phyloP scores from a whole-genome alignment of 2,329 filamentous ascomycete genomes.

The Aspergillus fructus region DNA sequence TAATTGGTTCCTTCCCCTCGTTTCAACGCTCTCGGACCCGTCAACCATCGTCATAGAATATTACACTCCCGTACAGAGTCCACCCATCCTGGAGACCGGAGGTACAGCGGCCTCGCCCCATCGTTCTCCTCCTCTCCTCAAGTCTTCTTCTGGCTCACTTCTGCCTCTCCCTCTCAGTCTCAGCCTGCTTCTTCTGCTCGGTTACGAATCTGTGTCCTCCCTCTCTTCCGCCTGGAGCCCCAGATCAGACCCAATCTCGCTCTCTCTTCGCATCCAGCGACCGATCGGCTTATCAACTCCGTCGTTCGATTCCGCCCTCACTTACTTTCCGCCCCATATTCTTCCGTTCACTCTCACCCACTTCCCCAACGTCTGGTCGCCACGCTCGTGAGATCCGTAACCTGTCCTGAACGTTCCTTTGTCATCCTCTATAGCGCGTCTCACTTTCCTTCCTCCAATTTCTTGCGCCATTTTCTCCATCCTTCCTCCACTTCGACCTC shows the following conservation, averaged over 20 bases:
- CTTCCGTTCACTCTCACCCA: slow-evolving; percentile 17
- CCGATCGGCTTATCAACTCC: slow-evolving; percentile 10
- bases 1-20: slow-evolving; percentile 5
- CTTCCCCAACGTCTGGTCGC: slow-evolving; percentile 8
- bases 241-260: slow-evolving; percentile 1
- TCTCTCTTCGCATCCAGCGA: slow-evolving; percentile 1
- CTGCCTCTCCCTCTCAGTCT: not conserved
- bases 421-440: slow-evolving; percentile 8
- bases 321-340: slow-evolving; percentile 21
- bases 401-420: not conserved
- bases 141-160: not conserved
- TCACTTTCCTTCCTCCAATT: slow-evolving; percentile 5
- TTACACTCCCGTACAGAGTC: slow-evolving; percentile 5
- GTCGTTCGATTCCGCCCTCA: slow-evolving; percentile 20
- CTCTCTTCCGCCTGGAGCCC: slow-evolving; percentile 19
- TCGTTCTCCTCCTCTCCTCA: not conserved
- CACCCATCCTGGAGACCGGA: not conserved
- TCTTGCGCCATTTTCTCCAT: slow-evolving; percentile 3
- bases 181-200: slow-evolving; percentile 13
- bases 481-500: not conserved
- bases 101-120: slow-evolving; percentile 9
- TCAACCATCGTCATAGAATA: slow-evolving; percentile 16
- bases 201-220: slow-evolving; percentile 15
- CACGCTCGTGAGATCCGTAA: slow-evolving; percentile 14
- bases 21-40: slow-evolving; percentile 18